Evolutionary conservation across 1,284 basidiomycete species (phyloP), one percentile per base, ranked within the genome.

Genomic region (Irpex lacteus): DNA sequence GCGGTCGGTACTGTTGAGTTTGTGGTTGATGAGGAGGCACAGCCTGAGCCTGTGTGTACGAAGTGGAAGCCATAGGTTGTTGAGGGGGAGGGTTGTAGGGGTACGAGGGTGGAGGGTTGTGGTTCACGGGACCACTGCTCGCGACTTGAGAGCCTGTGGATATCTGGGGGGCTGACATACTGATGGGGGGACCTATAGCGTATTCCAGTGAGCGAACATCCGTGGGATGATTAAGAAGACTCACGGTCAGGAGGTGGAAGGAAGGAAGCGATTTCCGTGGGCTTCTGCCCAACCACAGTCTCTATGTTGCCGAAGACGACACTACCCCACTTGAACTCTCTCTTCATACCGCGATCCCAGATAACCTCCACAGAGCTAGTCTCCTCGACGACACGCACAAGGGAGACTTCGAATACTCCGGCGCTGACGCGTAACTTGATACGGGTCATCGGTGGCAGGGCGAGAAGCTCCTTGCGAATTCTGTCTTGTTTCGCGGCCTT

Each of bases 371-470:
- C 86, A 8, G 85, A 86, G 60, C 83, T 80, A 1, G 80, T 82
- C 65, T 87, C 87, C 66, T 91, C 89, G 49, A 90, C 77, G 18
- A 92, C 86, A 59, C 86, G 81, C 9, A 92, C 72, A 49, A 94
- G 78, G 7, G 87, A 87, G 2, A 94, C 92, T 73, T 95, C 92
- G 71, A 91, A 94, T 11, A 90, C 87, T 3, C 92, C 92, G 9
- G 90, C 82, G 68, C 83, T 88, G 54, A 89, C 85, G 59, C 91
- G 90, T 68, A 96, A 83, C 76, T 94, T 92, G 80, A 96, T 89
- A 15, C 88, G 83, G 19, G 88, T 79, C 77, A 91, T 89, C 0
- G 80, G 76, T 3, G 87, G 83, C 26, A 97, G 80, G 0, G 86
- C 84, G 49, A 93, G 72, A 7, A 96, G 80, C 38, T 88, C 87